phyloP scores from a whole-genome alignment of 495 filamentous ascomycete species.

The Beverwykella pulmonaria region DNA sequence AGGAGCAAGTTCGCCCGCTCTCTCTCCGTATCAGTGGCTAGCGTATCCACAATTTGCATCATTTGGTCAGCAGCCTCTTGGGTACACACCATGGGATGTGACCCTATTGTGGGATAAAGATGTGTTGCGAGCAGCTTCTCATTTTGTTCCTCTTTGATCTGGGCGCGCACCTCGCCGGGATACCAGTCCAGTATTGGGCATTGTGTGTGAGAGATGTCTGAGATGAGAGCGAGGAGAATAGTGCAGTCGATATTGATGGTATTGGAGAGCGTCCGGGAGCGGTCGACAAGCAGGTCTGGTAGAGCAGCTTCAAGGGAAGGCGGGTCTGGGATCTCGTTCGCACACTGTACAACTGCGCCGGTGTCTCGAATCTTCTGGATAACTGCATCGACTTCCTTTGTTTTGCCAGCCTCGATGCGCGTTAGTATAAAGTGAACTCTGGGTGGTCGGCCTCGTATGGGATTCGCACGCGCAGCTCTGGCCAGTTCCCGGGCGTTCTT shows the following conservation, averaged over 20 bases:
- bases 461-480: slow-evolving; percentile 56
- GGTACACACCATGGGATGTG: slow-evolving; percentile 62
- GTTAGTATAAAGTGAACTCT: slow-evolving; percentile 62
- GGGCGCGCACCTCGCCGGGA: slow-evolving; percentile 61
- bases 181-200: slow-evolving; percentile 51
- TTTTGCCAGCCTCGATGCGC: slow-evolving; percentile 54
- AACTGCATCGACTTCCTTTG: slow-evolving; percentile 60
- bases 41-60: slow-evolving; percentile 66
- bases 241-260: slow-evolving; percentile 75
- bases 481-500: slow-evolving; percentile 59
- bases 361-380: slow-evolving; percentile 59
- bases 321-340: slow-evolving; percentile 24
- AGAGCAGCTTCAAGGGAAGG: slow-evolving; percentile 45
- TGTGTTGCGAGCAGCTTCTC: slow-evolving; percentile 62
- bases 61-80: slow-evolving; percentile 63
- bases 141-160: slow-evolving; percentile 65
- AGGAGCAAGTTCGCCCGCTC: slow-evolving; percentile 59
- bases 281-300: slow-evolving; percentile 56
- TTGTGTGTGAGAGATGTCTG: slow-evolving; percentile 67
- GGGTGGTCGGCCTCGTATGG: slow-evolving; percentile 57
- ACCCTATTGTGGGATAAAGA: slow-evolving; percentile 65
- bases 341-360: slow-evolving; percentile 55
- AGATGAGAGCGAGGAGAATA: slow-evolving; percentile 68
- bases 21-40: slow-evolving; percentile 67
- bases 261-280: slow-evolving; percentile 57